Conservation (phyloP, 257 asterid genomes). For the Gentiana straminea region DNA sequence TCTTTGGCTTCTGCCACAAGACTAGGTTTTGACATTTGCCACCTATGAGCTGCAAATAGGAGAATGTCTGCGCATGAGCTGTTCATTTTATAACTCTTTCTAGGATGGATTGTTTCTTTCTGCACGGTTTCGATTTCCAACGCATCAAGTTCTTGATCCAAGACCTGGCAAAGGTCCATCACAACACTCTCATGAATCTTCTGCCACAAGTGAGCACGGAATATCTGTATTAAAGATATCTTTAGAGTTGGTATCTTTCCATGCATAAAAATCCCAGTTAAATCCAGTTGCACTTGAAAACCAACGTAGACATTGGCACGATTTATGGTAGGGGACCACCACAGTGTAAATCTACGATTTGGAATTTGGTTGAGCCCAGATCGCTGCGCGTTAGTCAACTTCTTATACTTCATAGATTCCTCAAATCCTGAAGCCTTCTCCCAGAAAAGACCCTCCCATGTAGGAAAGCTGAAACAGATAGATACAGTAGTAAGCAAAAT, state of each 20-base stretch:
- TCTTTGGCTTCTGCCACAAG: conserved; percentile 97
- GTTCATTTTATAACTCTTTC: conserved; percentile 99
- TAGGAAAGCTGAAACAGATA: conserved; percentile 71
- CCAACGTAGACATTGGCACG: conserved; percentile 97
- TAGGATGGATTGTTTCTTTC: conserved; percentile 95
- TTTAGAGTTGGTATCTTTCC: conserved; percentile 97
- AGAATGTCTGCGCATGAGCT: conserved; percentile 97
- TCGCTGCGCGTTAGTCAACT: conserved; percentile 93
- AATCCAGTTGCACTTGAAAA: conserved; percentile 98
- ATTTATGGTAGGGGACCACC: conserved; percentile 99
- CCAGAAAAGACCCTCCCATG: conserved; percentile 99
- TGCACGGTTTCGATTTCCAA: conserved; percentile 98
- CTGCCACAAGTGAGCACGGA: conserved; percentile 99
- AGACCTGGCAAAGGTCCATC: conserved; percentile 99
- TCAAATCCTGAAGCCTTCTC: conserved; percentile 99
- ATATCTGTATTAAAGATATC: conserved; percentile 93
- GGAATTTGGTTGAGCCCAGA: conserved; percentile 99
- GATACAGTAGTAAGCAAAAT: not conserved
- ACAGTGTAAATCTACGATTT: conserved; percentile 88
- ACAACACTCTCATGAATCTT: conserved; percentile 98
- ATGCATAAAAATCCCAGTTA: conserved; percentile 99
- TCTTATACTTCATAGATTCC: conserved; percentile 98
- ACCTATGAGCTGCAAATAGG: conserved; percentile 97
- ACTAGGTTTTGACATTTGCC: conserved; percentile 99
- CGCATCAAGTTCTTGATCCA: conserved; percentile 97